phyloP scores from a whole-genome alignment of 495 filamentous ascomycete genomes.

The Durotheca rogersii region DNA sequence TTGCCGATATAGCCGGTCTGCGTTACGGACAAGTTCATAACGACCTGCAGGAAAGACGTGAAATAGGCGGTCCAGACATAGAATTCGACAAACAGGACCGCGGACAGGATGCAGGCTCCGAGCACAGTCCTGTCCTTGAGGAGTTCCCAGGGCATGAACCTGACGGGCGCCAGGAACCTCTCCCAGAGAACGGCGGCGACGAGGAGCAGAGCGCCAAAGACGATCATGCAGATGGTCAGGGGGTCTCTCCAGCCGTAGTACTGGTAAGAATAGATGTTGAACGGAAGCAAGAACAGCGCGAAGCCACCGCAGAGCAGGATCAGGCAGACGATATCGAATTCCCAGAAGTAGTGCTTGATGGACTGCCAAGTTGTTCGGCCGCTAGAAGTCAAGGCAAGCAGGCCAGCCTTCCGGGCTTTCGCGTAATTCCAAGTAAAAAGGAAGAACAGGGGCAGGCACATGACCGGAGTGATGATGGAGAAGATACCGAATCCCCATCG shows the following conservation, averaged over 20 bases:
- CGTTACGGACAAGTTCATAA: slow-evolving; percentile 51
- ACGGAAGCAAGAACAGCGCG: slow-evolving; percentile 62
- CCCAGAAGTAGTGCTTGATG: slow-evolving; percentile 53
- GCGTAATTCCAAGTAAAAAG: slow-evolving; percentile 56
- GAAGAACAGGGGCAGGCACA: slow-evolving; percentile 54
- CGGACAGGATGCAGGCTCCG: slow-evolving; percentile 55
- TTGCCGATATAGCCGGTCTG: slow-evolving; percentile 55
- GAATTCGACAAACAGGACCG: slow-evolving; percentile 58
- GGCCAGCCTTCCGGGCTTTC: slow-evolving; percentile 49
- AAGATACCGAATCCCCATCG: slow-evolving; percentile 67
- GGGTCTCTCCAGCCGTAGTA: slow-evolving; percentile 52
- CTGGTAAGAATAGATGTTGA: slow-evolving; percentile 54
- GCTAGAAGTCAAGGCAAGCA: slow-evolving; percentile 46
- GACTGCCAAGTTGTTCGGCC: slow-evolving; percentile 52
- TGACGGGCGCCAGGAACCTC: slow-evolving; percentile 53
- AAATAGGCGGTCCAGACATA: slow-evolving; percentile 62
- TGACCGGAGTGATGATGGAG: slow-evolving; percentile 56
- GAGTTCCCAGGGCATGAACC: slow-evolving; percentile 59
- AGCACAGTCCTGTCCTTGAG: slow-evolving; percentile 61
- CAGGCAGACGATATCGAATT: slow-evolving; percentile 60
- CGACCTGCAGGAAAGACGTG: slow-evolving; percentile 61
- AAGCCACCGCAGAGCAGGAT: slow-evolving; percentile 56
- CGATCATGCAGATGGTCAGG: slow-evolving; percentile 57
- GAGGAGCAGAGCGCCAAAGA: slow-evolving; percentile 55
- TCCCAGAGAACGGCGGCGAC: slow-evolving; percentile 58